phyloP scores from a whole-genome alignment of 75 land plant species.

The Gnetum montanum region DNA sequence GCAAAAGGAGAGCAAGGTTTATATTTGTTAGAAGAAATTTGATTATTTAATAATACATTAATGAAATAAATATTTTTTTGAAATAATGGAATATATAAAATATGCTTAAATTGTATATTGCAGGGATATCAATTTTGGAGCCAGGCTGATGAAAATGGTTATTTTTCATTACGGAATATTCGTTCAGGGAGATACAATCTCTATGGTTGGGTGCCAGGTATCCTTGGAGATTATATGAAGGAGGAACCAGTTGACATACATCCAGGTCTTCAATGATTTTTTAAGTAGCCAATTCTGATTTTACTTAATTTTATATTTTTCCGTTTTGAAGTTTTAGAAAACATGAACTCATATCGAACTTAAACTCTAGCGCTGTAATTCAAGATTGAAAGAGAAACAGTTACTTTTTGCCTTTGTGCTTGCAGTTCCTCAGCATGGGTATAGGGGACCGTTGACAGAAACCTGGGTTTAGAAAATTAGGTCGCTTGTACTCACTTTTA shows the following conservation, averaged over 20 bases:
- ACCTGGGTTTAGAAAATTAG: too few species aligned
- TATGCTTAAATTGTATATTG: background rate
- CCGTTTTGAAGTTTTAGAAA: too few species aligned
- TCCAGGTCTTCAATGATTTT: conserved; percentile 1
- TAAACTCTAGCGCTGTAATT: too few species aligned
- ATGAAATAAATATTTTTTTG: background rate
- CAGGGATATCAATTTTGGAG: conserved; percentile 71
- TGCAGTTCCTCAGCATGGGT: too few species aligned
- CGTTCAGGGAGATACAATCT: conserved; percentile 37
- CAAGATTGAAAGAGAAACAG: too few species aligned
- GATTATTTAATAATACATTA: background rate
- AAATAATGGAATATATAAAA: background rate
- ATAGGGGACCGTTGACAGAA: too few species aligned
- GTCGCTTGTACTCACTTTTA: too few species aligned
- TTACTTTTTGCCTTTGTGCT: too few species aligned
- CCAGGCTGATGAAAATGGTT: conserved; percentile 39
- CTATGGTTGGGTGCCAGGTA: conserved; percentile 61
- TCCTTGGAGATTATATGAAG: conserved; percentile 42
- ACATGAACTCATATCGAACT: too few species aligned
- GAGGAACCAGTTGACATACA: conserved; percentile 6
- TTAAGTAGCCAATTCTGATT: too few species aligned
- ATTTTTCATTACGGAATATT: conserved; percentile 26
- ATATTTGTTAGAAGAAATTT: background rate
- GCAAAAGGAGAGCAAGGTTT: conserved; percentile 44
- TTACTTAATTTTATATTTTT: too few species aligned